Evolutionary conservation across 371 early-diverging fungal genomes (phyloP).

Genomic region (Mortierella sp.): DNA sequence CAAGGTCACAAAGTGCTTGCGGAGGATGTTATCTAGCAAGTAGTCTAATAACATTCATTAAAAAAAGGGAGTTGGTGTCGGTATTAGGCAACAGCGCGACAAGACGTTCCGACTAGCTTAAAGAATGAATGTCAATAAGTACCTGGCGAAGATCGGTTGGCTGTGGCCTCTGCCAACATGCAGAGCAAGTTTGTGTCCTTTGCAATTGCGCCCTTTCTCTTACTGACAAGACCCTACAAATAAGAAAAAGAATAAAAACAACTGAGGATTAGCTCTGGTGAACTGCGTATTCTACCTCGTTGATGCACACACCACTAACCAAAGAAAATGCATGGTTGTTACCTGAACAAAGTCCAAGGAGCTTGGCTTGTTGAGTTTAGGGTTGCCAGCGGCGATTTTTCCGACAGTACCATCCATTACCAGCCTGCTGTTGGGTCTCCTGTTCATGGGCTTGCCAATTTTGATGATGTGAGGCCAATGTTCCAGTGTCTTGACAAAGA

Average conservation of each 20-base stretch:
- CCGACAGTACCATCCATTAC: constrained; percentile 49
- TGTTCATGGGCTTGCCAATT: constrained; percentile 72
- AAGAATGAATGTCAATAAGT: constrained; percentile 12
- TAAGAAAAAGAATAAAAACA: background rate
- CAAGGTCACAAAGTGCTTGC: constrained; percentile 93
- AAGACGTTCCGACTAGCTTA: too few relatives aligned
- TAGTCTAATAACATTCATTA: constrained; percentile 49
- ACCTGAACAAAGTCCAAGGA: constrained; percentile 72
- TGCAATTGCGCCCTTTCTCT: constrained; percentile 83
- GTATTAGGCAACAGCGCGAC: too few relatives aligned
- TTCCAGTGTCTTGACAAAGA: constrained; percentile 88
- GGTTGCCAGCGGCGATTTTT: constrained; percentile 22
- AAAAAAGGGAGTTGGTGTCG: background rate
- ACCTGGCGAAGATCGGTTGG: constrained; percentile 75
- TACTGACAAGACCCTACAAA: constrained; percentile 75
- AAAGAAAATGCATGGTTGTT: constrained; percentile 9
- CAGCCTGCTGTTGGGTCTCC: constrained; percentile 49
- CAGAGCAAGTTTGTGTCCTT: constrained; percentile 83
- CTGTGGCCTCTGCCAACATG: constrained; percentile 76
- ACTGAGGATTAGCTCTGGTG: background rate
- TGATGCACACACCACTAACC: background rate
- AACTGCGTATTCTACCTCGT: background rate
- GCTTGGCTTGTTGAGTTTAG: constrained; percentile 27
- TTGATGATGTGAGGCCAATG: constrained; percentile 95
- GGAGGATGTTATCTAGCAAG: constrained; percentile 88